Base-by-base conservation (phyloP, 2,329 filamentous ascomycete species). In the Aspergillus fumigatiaffinis region DNA sequence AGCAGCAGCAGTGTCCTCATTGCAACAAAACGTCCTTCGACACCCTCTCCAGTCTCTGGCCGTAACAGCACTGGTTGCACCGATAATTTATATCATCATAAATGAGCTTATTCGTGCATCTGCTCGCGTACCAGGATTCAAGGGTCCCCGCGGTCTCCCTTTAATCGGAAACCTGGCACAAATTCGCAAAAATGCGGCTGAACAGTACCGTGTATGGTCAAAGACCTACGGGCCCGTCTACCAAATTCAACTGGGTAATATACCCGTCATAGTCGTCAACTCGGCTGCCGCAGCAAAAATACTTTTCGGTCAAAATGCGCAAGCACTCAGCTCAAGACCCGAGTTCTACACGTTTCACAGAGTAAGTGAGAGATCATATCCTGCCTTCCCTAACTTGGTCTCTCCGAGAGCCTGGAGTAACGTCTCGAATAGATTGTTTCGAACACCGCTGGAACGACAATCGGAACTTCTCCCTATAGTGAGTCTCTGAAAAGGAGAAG, bases 401-500 rank as follows among this genome's bases (percentile, higher is more conserved):
- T 54, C 53, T 8, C 7, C 29, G 38, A n/a, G 49, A 12, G 21
- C 23, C 28, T 10, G 14, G 4, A 23, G 53, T 60, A 25, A 58
- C 50, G 7, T 21, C 50, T 5, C 2, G 29, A 42, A 6, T 50
- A 85, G 82, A 81, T 87, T 2, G 76, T 87, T 1, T 86, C 84
- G 2, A 84, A 86, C 47, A 88, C 86, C 0, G 82, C 85, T 1
- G 85, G 86, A 5, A 88, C 85, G 0, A 89, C 86, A 0, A 88
- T 89, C 55, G 86, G 86, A 0, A 89, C 86, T 0, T 86, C 84
- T 0, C 86, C 86, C 0, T 89, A 86, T 66, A 85, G 81, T 54
- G 85, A 88, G 3, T 85, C 82, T 0, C 71, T 88, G 28, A 88
- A 88, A 68, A 77, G 84, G 4, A 77, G 85, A 35, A 79, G 85